Percentiles rank a stretch among this genome's conserved stretches.
These are phyloP conservation scores for Coniosporium apollinis DNA, from an alignment of 495 filamentous ascomycete species.

Conservation along the genomic window DNA sequence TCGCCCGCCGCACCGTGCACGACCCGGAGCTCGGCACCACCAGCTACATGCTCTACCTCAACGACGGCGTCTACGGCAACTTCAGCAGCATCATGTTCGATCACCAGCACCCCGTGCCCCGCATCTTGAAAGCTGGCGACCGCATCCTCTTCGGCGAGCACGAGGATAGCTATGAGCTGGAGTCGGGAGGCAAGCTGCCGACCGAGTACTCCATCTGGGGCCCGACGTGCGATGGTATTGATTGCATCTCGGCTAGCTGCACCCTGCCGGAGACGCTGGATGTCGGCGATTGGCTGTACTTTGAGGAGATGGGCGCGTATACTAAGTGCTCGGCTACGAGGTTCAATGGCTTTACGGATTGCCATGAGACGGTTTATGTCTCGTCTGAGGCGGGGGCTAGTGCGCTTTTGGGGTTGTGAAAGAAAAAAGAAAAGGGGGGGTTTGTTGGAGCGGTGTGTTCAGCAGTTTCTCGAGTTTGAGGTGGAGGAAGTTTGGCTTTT, in stretches of 20 bases:
- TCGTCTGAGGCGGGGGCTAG: constrained; percentile 78
- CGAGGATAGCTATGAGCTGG: not conserved
- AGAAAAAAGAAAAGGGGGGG: too few species aligned
- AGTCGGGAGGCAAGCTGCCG: constrained; percentile 11
- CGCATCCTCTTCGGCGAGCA: constrained; percentile 23
- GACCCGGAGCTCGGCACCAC: constrained; percentile 36
- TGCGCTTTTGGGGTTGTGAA: constrained; percentile 42
- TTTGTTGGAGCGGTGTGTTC: too few species aligned
- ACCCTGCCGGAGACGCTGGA: constrained; percentile 56
- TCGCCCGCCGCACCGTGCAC: constrained; percentile 78
- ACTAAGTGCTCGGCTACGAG: constrained; percentile 90
- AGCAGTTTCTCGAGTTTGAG: too few species aligned
- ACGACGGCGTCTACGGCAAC: constrained; percentile 94
- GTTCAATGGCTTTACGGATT: constrained; percentile 96
- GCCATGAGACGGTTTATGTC: constrained; percentile 84
- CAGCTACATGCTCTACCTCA: constrained; percentile 91
- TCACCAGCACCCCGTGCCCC: constrained; percentile 80
- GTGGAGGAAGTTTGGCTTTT: too few species aligned
- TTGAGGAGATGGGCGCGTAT: constrained; percentile 97
- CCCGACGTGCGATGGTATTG: constrained; percentile 93
- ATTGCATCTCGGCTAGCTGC: constrained; percentile 70
- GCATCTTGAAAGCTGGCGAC: constrained; percentile 49
- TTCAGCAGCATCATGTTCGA: constrained; percentile 99
- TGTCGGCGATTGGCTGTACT: constrained; percentile 94
- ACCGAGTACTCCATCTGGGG: constrained; percentile 89